A percentile compares a stretch with the other conserved stretches of the same genome.
phyloP scores from a whole-genome alignment of 2,329 filamentous ascomycete genomes.

The Seiridium unicorne region DNA sequence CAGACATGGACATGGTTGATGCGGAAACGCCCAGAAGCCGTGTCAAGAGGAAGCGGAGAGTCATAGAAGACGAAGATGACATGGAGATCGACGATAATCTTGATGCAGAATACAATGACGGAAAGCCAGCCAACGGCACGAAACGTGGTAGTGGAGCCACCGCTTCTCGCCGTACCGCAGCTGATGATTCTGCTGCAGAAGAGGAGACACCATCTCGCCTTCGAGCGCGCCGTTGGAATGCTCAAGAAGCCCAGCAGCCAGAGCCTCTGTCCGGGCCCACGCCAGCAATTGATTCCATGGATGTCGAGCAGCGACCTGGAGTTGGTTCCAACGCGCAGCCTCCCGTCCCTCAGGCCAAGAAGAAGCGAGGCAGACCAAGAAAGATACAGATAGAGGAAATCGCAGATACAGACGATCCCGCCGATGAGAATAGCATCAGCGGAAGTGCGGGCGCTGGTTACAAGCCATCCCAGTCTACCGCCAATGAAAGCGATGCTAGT shows the following conservation, averaged over 20 bases:
- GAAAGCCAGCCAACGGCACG: constrained; percentile 9
- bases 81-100: constrained; percentile 15
- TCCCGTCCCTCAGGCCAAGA: constrained; percentile 13
- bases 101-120: constrained; percentile 15
- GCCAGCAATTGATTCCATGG: constrained; percentile 11
- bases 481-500: constrained; percentile 18
- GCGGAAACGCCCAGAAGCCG: constrained; percentile 16
- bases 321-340: background rate
- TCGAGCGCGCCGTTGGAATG: constrained; percentile 16
- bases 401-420: constrained; percentile 19
- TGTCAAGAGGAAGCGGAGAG: constrained; percentile 13
- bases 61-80: background rate
- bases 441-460: background rate
- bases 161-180: background rate
- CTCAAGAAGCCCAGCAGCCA: constrained; percentile 18
- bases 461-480: constrained; percentile 14
- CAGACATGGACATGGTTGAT: background rate
- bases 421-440: constrained; percentile 22
- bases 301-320: constrained; percentile 17
- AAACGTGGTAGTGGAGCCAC: constrained; percentile 20
- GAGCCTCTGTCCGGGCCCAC: constrained; percentile 23
- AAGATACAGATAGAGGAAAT: background rate
- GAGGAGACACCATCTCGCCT: constrained; percentile 18
- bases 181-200: constrained; percentile 13
- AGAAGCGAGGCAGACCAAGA: constrained; percentile 9